A percentile compares a stretch with the other conserved stretches of the same genome.
Evolutionary conservation across 129 eudicot genomes (phyloP).

Genomic region (Lactuca sativa): DNA sequence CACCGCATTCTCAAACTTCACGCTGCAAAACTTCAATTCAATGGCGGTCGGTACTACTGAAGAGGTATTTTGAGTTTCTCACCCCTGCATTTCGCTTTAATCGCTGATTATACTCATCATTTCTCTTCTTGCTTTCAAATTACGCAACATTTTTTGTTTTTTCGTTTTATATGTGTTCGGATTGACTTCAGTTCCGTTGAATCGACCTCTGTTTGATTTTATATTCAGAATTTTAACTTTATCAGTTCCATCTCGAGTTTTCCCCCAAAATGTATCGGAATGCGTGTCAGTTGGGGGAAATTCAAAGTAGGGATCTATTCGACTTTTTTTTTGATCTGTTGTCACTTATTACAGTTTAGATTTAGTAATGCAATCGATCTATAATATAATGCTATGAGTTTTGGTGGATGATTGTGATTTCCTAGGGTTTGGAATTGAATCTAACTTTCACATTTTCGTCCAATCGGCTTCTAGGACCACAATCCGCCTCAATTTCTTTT

Average conservation of each 20-base stretch:
- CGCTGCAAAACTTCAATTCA: slow-evolving; percentile 22
- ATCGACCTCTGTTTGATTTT: slow-evolving; percentile 7
- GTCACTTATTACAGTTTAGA: neutral
- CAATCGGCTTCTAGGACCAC: slow-evolving; percentile 9
- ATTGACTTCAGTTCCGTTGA: neutral
- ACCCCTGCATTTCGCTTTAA: slow-evolving; percentile 14
- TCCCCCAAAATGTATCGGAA: neutral
- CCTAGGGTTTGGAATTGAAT: slow-evolving; percentile 16
- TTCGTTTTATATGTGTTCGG: neutral
- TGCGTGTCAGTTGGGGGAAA: neutral
- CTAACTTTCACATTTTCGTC: neutral
- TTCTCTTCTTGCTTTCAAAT: neutral
- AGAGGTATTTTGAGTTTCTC: slow-evolving; percentile 33
- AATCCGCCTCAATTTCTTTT: slow-evolving; percentile 1
- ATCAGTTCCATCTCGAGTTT: slow-evolving; percentile 2
- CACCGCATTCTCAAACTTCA: slow-evolving; percentile 5
- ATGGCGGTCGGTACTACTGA: slow-evolving; percentile 50
- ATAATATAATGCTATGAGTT: neutral
- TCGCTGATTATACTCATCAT: neutral
- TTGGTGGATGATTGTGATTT: slow-evolving; percentile 14
- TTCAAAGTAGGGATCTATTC: slow-evolving; percentile 5
- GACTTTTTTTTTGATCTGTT: slow-evolving; percentile 1
- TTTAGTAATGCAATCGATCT: slow-evolving; percentile 6
- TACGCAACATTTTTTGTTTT: neutral
- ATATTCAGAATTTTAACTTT: neutral